These are phyloP conservation scores for Alternaria novae-zelandiae DNA, from an alignment of 2,329 filamentous ascomycete species.

Conservation along the genomic window DNA sequence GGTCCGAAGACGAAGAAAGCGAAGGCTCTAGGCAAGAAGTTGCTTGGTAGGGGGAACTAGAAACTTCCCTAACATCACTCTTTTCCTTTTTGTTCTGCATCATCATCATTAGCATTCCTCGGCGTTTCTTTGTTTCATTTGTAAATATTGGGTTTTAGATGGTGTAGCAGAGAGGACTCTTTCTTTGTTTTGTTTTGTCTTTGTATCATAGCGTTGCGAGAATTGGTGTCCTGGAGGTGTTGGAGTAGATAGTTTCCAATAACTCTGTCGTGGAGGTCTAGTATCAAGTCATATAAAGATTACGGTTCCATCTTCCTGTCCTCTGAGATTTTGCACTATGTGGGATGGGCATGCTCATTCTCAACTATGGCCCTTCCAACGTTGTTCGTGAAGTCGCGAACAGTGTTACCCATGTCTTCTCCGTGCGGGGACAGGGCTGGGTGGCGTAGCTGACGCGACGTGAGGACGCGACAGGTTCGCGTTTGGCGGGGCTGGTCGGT, in stretches of 20 bases:
- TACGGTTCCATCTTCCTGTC: neutral
- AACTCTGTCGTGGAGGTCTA: neutral
- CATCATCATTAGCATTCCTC: neutral
- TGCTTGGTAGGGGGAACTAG: slow-evolving; percentile 18
- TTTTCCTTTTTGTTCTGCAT: neutral
- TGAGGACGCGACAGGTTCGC: neutral
- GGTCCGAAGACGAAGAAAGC: slow-evolving; percentile 22
- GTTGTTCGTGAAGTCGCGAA: neutral
- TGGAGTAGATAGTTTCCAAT: neutral
- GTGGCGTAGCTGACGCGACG: neutral
- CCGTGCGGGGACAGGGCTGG: neutral
- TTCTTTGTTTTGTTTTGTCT: neutral
- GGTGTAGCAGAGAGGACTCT: neutral
- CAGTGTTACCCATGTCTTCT: neutral
- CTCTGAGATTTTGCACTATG: neutral
- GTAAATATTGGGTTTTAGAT: neutral
- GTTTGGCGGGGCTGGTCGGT: neutral
- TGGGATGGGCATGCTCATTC: neutral
- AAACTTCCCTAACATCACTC: neutral
- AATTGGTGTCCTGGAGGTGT: neutral
- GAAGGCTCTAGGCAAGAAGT: slow-evolving; percentile 22
- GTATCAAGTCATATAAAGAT: neutral
- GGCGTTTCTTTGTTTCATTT: slow-evolving; percentile 3
- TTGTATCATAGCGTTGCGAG: neutral
- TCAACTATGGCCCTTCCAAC: accelerated